Base-by-base conservation (phyloP, 805 yeast species). In the Ogataea neopini region DNA sequence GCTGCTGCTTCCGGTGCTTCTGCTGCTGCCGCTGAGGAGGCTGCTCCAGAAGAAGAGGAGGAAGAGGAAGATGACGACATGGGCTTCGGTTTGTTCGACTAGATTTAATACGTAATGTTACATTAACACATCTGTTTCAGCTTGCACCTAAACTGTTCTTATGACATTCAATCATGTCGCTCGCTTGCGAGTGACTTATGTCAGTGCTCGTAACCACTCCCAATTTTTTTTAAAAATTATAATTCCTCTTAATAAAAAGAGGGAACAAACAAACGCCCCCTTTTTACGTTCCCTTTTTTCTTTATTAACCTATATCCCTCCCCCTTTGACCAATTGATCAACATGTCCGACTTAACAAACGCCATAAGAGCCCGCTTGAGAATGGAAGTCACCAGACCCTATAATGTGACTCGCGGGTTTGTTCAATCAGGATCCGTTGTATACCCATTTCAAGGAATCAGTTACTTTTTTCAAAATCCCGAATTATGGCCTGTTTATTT, bases 71-170 rank as follows among this genome's bases (percentile, higher is more conserved):
- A 76, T 60, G 79, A 76, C 69, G 68, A 63, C 57, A 83, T 84
- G 88, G 90, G 90, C 64, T 81, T 84, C 83, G 89, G 89, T 83
- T 86, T 94, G 75, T 94, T 94, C 86, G 99, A 94, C 84, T 94
- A 94, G 81, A 64, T 68, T 50, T 44, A 41, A 44, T 41, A 28
- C 41, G 40, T 45, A 40, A 35, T 28, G 15, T 45, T 45, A 34
- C 41, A 36, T 20, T 40, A 33, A 35, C 44, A 37, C 44, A 33
- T 44, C 44, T 19, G 35, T 32, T 26, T 37, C 33, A 33, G 39
- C 44, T 38, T 33, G 32, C 40, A 32, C 44, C 20, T 17, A 11
- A 17, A 14, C n/a, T n/a, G n/a, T n/a, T n/a, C n/a, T n/a, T n/a
- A n/a, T n/a, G n/a, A n/a, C n/a, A n/a, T n/a, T n/a, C n/a, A n/a